Percentiles rank a stretch among this genome's conserved stretches.
phyloP scores from a whole-genome alignment of 176 grass and related monocot species.

The Oryza meyeriana region DNA sequence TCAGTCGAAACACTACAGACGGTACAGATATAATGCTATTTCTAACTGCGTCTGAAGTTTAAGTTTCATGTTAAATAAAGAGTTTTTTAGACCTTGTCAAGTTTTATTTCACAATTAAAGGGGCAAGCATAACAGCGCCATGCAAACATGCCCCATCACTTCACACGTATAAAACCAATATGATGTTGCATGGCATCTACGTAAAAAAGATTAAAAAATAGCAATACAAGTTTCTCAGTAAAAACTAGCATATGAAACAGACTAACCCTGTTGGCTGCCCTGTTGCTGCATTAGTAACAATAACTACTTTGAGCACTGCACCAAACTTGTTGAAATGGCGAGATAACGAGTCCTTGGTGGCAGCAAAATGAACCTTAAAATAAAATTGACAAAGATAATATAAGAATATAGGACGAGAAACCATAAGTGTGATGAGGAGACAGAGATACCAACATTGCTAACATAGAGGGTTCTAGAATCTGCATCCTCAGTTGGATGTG shows the following conservation, averaged over 20 bases:
- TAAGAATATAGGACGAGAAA: not conserved
- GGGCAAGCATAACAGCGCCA: not conserved
- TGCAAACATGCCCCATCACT: constrained; percentile 1
- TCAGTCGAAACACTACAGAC: not conserved
- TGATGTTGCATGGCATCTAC: not conserved
- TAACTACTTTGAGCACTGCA: constrained; percentile 89
- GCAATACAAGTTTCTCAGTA: not conserved
- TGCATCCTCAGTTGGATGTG: constrained; percentile 65
- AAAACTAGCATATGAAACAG: constrained; percentile 16
- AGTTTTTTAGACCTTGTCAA: not conserved
- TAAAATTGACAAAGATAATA: constrained; percentile 31
- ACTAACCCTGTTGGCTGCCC: constrained; percentile 92
- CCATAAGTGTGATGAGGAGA: not conserved
- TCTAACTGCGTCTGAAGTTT: not conserved
- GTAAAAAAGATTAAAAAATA: not conserved
- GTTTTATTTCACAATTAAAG: not conserved
- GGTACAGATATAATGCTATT: not conserved
- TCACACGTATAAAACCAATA: not conserved
- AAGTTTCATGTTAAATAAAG: not conserved
- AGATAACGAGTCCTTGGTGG: constrained; percentile 86
- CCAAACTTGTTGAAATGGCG: constrained; percentile 98
- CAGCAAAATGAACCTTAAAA: constrained; percentile 93
- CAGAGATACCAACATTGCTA: constrained; percentile 73
- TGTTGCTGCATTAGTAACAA: constrained; percentile 78
- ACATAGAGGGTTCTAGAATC: constrained; percentile 86